Percentiles rank a stretch among this genome's conserved stretches.
phyloP scores from a whole-genome alignment of 2,329 filamentous ascomycete genomes.

The Phialophora expanda region DNA sequence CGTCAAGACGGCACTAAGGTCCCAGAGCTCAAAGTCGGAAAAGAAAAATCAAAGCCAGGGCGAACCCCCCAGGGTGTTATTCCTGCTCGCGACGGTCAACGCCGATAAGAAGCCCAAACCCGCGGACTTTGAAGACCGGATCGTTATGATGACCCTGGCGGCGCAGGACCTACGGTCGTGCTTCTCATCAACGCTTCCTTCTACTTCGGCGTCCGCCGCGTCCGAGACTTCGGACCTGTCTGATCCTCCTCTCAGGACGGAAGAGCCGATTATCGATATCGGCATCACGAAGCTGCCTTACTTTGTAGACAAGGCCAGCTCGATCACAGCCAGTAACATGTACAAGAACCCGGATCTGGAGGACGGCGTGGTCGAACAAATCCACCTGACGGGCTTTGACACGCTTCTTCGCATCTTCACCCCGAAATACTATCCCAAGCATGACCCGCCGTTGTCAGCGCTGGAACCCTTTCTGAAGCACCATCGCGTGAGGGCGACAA shows the following conservation, averaged over 20 bases:
- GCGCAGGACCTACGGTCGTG: conserved; percentile 49
- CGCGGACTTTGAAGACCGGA: conserved; percentile 54
- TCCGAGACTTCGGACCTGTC: not conserved
- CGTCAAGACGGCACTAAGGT: conserved; percentile 57
- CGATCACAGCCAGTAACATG: conserved; percentile 47
- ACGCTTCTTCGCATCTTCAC: conserved; percentile 57
- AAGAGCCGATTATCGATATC: conserved; percentile 51
- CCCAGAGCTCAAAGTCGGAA: conserved; percentile 7
- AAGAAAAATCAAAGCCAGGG: conserved; percentile 2
- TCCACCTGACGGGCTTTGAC: conserved; percentile 57
- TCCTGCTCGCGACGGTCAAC: conserved; percentile 68
- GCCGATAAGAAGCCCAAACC: conserved; percentile 65
- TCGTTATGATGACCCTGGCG: conserved; percentile 57
- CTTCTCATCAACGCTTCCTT: not conserved
- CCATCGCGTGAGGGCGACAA: conserved; percentile 52
- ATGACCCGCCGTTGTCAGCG: conserved; percentile 49
- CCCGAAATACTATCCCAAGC: conserved; percentile 54
- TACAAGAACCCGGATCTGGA: conserved; percentile 42
- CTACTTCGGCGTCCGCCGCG: not conserved
- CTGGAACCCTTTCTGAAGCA: conserved; percentile 50
- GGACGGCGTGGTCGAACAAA: conserved; percentile 45
- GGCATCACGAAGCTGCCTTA: conserved; percentile 56
- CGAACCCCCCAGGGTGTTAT: conserved; percentile 55
- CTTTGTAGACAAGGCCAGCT: conserved; percentile 55
- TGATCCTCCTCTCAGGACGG: not conserved